These are phyloP conservation scores for Aleurites moluccanus DNA, from an alignment of 441 rosid species.

Conservation along the genomic window DNA sequence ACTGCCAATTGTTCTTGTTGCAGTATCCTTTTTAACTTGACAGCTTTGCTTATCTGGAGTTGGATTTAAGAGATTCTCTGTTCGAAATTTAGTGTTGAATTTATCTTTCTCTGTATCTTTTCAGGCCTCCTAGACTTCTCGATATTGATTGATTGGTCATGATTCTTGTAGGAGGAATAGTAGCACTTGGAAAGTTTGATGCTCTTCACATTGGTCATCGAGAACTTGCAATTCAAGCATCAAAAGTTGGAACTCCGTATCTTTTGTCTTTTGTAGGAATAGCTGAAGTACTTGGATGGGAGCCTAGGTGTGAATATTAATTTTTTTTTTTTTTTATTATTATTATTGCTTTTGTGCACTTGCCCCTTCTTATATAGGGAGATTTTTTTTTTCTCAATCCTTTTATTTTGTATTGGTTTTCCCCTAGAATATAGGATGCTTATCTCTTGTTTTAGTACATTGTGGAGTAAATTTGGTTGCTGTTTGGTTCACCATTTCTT, in stretches of 20 bases:
- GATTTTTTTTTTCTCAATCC: neutral
- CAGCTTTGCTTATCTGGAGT: neutral
- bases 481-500: neutral
- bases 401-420: neutral
- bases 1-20: too few relatives aligned
- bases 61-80: neutral
- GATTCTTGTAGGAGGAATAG: conserved; percentile 64
- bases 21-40: too few relatives aligned
- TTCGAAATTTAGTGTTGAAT: neutral
- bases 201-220: conserved; percentile 86
- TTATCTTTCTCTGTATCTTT: too few relatives aligned
- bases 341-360: neutral
- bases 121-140: conserved; percentile 3
- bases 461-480: neutral
- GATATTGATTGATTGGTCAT: conserved; percentile 13
- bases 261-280: conserved; percentile 80
- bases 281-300: conserved; percentile 91
- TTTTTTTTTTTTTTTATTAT: conserved; percentile 5
- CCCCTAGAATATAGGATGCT: neutral
- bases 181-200: conserved; percentile 88
- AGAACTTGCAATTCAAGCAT: conserved; percentile 85
- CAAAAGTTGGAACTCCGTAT: conserved; percentile 71
- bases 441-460: too few relatives aligned
- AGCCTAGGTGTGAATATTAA: conserved; percentile 58
- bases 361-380: neutral